phyloP scores from a whole-genome alignment of 495 filamentous ascomycete species.

The Xylaria telfairii region DNA sequence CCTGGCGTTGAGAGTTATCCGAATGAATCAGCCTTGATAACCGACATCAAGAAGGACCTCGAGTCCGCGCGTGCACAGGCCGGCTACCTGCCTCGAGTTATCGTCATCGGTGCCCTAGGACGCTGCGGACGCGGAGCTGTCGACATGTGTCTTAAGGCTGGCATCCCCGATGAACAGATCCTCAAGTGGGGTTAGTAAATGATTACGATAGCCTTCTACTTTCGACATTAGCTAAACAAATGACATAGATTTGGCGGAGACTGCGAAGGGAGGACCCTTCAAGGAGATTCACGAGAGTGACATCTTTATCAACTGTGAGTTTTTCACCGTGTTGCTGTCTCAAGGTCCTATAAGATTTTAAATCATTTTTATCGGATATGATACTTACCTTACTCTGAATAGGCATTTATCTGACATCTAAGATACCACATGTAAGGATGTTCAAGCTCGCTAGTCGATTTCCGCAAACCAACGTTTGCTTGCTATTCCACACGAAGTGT shows the following conservation, averaged over 20 bases:
- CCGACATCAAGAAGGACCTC: constrained; percentile 72
- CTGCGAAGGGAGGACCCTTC: constrained; percentile 84
- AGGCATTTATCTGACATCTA: constrained; percentile 29
- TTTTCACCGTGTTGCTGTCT: background rate
- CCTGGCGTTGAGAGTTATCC: constrained; percentile 75
- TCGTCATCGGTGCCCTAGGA: constrained; percentile 74
- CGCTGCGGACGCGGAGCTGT: constrained; percentile 89
- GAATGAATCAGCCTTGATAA: constrained; percentile 75
- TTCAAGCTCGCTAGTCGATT: background rate
- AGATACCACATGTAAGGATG: constrained; percentile 33
- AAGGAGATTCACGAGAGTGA: constrained; percentile 79
- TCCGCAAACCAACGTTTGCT: background rate
- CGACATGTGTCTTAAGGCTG: constrained; percentile 75
- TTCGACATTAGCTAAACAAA: too few relatives aligned
- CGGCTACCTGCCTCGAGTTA: constrained; percentile 57
- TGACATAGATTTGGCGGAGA: constrained; percentile 93
- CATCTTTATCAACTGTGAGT: constrained; percentile 82
- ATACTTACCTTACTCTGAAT: constrained; percentile 7
- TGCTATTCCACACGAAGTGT: background rate
- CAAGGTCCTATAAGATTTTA: too few relatives aligned
- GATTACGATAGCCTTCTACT: too few relatives aligned
- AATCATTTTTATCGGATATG: background rate
- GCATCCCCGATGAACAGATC: constrained; percentile 74
- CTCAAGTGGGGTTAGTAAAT: constrained; percentile 95
- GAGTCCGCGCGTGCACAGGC: constrained; percentile 55